A percentile compares a stretch with the other conserved stretches of the same genome.
Conservation (phyloP, 345 rosid species). For the Corchorus capsularis region DNA sequence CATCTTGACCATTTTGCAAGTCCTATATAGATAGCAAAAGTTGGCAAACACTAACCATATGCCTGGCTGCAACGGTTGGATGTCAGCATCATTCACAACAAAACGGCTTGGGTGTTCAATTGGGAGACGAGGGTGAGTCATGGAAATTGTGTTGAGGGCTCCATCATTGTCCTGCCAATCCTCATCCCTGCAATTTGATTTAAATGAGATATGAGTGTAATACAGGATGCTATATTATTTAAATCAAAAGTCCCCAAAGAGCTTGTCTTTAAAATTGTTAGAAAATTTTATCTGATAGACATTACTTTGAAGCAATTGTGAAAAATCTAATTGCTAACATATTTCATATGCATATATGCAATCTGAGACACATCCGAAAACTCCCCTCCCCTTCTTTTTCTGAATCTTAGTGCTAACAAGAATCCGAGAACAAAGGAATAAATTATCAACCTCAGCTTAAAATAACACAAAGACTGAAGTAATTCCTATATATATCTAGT, state of each 20-base stretch:
- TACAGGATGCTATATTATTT: background rate
- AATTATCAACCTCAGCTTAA: too few relatives aligned
- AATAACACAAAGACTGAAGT: too few relatives aligned
- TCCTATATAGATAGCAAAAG: background rate
- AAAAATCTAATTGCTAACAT: background rate
- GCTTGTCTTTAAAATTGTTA: background rate
- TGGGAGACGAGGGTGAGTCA: constrained; percentile 91
- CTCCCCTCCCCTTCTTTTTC: too few relatives aligned
- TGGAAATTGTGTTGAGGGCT: constrained; percentile 87
- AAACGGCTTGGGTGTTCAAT: constrained; percentile 63
- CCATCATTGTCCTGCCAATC: constrained; percentile 98
- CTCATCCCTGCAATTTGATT: constrained; percentile 65
- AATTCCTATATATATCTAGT: too few relatives aligned
- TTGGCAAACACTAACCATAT: constrained; percentile 66
- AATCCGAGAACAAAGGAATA: too few relatives aligned
- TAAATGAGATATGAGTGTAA: background rate
- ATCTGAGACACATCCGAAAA: background rate
- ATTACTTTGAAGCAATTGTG: background rate
- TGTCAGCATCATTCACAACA: constrained; percentile 57
- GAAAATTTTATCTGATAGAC: background rate
- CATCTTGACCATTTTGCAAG: background rate
- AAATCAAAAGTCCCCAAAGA: background rate
- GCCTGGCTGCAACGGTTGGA: constrained; percentile 74
- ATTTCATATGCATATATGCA: background rate
- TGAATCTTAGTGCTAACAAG: too few relatives aligned